phyloP scores from a whole-genome alignment of 164 flowering plant genomes.

The Sextonia rubra region DNA sequence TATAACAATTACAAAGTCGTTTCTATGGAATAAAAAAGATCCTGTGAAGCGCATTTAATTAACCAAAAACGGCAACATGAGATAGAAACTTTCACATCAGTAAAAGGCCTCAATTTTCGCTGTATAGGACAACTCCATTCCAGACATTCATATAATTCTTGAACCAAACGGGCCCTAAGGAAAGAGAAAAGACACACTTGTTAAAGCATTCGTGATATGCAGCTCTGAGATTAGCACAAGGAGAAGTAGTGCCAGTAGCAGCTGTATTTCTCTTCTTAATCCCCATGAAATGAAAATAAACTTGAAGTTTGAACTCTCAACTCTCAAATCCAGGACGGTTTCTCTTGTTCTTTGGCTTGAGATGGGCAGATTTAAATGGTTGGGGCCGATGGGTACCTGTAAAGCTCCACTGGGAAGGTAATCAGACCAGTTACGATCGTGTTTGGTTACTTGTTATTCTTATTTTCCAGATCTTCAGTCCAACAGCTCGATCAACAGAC shows the following conservation, averaged over 20 bases:
- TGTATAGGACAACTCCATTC: neutral
- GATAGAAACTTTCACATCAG: neutral
- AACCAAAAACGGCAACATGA: neutral
- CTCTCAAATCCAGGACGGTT: neutral
- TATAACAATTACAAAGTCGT: neutral
- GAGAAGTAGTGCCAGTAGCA: conserved; percentile 72
- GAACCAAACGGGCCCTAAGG: neutral
- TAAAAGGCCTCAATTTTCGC: neutral
- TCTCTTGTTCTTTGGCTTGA: neutral
- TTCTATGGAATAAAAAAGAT: neutral
- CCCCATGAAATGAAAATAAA: conserved; percentile 20
- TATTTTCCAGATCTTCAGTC: no score
- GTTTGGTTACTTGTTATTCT: no score
- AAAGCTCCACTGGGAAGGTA: no score
- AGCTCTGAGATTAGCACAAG: conserved; percentile 71
- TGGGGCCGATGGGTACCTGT: no score
- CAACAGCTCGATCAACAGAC: no score
- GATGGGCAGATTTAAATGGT: no score
- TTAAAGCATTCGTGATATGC: conserved; percentile 86
- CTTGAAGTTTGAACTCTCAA: neutral
- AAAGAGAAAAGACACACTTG: conserved; percentile 29
- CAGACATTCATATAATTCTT: neutral
- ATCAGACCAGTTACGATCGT: no score
- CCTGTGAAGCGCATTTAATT: neutral
- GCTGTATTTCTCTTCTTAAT: conserved; percentile 26